Evolutionary conservation across 1,139 yeast genomes (phyloP).

Genomic region (Kurtzmaniella quercitrusa): DNA sequence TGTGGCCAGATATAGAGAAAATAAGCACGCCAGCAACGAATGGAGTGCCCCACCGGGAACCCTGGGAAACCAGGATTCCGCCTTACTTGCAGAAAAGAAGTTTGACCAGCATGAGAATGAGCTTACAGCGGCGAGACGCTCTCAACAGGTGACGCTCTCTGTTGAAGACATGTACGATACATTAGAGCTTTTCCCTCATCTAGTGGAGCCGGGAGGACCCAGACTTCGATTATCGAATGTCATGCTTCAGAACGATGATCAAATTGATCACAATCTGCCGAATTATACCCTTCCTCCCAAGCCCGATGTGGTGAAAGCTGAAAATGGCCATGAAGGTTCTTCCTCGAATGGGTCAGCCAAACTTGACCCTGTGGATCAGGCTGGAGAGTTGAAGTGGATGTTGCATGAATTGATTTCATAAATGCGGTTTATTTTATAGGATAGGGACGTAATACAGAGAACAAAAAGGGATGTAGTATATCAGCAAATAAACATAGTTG

Average conservation of each 20-base stretch:
- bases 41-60: conserved; percentile 13
- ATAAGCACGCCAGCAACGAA: conserved; percentile 48
- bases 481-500: too few species aligned
- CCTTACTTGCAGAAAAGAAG: conserved; percentile 12
- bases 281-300: conserved; percentile 43
- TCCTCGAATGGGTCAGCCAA: conserved; percentile 8
- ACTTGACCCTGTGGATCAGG: not conserved
- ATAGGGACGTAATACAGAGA: not conserved
- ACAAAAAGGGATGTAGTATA: too few species aligned
- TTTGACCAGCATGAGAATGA: conserved; percentile 15
- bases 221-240: conserved; percentile 47
- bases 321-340: not conserved
- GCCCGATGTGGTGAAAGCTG: conserved; percentile 3
- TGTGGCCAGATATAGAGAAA: conserved; percentile 56
- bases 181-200: conserved; percentile 58
- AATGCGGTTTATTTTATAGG: conserved; percentile 17
- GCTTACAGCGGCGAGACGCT: conserved; percentile 9
- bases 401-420: conserved; percentile 52
- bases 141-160: conserved; percentile 40
- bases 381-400: conserved; percentile 69
- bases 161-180: conserved; percentile 66
- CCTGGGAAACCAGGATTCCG: not conserved
- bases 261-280: conserved; percentile 27
- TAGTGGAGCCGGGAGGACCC: conserved; percentile 67
- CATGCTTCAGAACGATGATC: conserved; percentile 57